A percentile compares a stretch with the other conserved stretches of the same genome.
Conservation (phyloP, 768 basidiomycete genomes). For the Tephrocybe sp. region DNA sequence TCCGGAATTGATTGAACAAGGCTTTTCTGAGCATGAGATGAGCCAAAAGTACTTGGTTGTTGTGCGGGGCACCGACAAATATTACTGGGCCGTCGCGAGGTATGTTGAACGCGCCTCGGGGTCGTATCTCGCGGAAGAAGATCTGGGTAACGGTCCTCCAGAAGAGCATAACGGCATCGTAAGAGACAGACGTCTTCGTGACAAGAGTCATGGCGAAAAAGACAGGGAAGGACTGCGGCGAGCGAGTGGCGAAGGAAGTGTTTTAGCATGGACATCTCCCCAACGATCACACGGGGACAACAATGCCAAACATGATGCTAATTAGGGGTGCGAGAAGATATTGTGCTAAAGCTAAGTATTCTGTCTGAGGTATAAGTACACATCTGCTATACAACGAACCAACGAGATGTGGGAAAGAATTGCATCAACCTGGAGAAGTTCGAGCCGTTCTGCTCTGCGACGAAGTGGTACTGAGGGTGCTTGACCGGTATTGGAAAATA, state of each 20-base stretch:
- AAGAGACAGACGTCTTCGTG: constrained; percentile 36
- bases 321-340: background rate
- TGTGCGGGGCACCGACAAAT: constrained; percentile 91
- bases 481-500: constrained; percentile 81
- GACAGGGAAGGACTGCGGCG: background rate
- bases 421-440: constrained; percentile 26
- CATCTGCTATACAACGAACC: constrained; percentile 5
- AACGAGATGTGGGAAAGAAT: background rate
- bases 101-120: constrained; percentile 93
- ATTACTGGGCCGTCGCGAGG: constrained; percentile 89
- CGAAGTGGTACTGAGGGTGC: constrained; percentile 52
- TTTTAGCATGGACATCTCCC: background rate
- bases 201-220: constrained; percentile 20
- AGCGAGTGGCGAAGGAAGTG: background rate
- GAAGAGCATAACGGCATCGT: constrained; percentile 80
- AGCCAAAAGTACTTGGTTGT: constrained; percentile 68
- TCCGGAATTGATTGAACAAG: constrained; percentile 16
- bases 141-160: constrained; percentile 87
- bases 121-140: constrained; percentile 95
- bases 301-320: constrained; percentile 9
- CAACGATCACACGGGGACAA: constrained; percentile 3
- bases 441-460: constrained; percentile 33
- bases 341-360: no score
- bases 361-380: no score
- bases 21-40: constrained; percentile 1